Conservation (phyloP, 768 basidiomycete genomes). For the Obba rivulosa region DNA sequence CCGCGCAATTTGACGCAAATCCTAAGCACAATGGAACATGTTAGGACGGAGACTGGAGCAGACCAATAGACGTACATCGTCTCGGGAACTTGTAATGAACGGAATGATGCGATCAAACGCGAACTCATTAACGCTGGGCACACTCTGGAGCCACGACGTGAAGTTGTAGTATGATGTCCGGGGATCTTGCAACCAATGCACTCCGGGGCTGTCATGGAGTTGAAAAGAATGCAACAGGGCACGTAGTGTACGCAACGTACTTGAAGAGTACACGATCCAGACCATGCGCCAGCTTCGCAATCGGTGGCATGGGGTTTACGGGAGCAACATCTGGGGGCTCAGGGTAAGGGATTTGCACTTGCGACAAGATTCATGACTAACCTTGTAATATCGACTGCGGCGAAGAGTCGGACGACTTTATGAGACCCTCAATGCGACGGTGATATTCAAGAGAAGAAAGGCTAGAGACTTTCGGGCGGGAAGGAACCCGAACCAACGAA, state of each 20-base stretch:
- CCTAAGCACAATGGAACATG: constrained; percentile 33
- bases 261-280: constrained; percentile 73
- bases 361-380: no score
- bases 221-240: background rate
- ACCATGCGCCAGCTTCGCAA: constrained; percentile 61
- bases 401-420: no score
- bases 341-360: no score
- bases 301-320: constrained; percentile 32
- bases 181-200: constrained; percentile 86
- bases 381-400: no score
- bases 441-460: no score
- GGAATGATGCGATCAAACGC: constrained; percentile 72
- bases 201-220: constrained; percentile 61
- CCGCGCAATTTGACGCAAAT: constrained; percentile 57
- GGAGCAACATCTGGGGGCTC: no score
- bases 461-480: no score
- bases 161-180: constrained; percentile 86
- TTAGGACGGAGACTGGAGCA: background rate
- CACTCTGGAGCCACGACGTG: constrained; percentile 56
- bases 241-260: no score
- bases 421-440: no score
- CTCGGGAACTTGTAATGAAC: constrained; percentile 76
- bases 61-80: constrained; percentile 43
- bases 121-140: constrained; percentile 79
- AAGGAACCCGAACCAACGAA: no score